Percentiles rank a stretch among this genome's conserved stretches.
Conservation (phyloP, 1,139 yeast species). For the Blastobotrys buckinghamii region DNA sequence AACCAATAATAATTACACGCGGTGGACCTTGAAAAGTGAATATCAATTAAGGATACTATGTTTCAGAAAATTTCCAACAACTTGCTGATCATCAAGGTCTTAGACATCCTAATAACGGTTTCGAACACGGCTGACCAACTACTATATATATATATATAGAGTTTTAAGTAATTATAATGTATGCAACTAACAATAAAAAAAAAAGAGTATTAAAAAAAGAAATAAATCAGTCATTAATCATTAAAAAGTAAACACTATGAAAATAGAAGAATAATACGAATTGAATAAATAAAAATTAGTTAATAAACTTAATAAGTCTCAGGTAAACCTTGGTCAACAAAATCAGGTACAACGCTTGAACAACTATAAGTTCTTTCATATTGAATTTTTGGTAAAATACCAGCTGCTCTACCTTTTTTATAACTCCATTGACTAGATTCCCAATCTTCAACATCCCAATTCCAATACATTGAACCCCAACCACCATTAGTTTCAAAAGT, state of each 20-base stretch:
- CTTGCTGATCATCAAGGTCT: too few relatives aligned
- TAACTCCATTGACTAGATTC: slow-evolving; percentile 34
- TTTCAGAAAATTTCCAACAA: too few relatives aligned
- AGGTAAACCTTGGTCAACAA: slow-evolving; percentile 26
- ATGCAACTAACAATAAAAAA: too few relatives aligned
- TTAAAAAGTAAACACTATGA: background rate
- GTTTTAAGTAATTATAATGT: too few relatives aligned
- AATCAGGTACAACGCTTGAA: slow-evolving; percentile 25
- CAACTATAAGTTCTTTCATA: slow-evolving; percentile 29
- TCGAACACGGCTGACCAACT: too few relatives aligned
- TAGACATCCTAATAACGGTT: too few relatives aligned
- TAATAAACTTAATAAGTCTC: slow-evolving; percentile 22
- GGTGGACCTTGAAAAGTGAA: too few relatives aligned
- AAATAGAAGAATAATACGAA: background rate
- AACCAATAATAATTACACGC: too few relatives aligned
- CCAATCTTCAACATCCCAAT: slow-evolving; percentile 33
- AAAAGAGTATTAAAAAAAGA: too few relatives aligned
- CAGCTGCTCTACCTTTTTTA: slow-evolving; percentile 29
- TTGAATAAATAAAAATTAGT: background rate
- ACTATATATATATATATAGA: too few relatives aligned
- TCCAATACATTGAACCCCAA: slow-evolving; percentile 36
- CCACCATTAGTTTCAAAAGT: slow-evolving; percentile 31
- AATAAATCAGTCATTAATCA: too few relatives aligned
- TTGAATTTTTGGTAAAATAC: slow-evolving; percentile 31
- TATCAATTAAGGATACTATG: too few relatives aligned